These are phyloP conservation scores for Boechera retrofracta DNA, from an alignment of 345 rosid species.

Conservation along the genomic window DNA sequence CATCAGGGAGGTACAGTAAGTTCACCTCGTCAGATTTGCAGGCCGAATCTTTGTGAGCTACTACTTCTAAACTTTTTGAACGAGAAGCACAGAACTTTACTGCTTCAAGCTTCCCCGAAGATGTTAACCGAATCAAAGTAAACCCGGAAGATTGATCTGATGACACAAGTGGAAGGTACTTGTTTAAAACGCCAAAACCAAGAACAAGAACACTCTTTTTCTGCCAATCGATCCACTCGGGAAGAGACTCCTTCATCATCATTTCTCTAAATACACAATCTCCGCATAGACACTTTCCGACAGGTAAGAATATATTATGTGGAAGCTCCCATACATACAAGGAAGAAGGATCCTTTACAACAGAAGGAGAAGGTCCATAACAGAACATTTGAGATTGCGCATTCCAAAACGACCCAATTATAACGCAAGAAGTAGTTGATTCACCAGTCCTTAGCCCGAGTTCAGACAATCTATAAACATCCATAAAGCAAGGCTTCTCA, in stretches of 20 bases:
- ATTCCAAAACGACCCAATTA: constrained; percentile 77
- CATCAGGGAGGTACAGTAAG: constrained; percentile 48
- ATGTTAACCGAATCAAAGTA: constrained; percentile 65
- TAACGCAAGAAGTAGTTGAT: constrained; percentile 56
- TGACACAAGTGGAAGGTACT: constrained; percentile 44
- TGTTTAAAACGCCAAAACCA: constrained; percentile 64
- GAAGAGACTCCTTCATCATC: constrained; percentile 55
- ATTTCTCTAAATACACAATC: constrained; percentile 58
- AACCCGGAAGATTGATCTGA: constrained; percentile 63
- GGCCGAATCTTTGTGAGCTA: constrained; percentile 47
- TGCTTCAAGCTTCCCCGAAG: constrained; percentile 74
- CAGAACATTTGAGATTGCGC: constrained; percentile 65
- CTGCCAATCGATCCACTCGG: constrained; percentile 72
- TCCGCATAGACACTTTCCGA: constrained; percentile 60
- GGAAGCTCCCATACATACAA: constrained; percentile 70
- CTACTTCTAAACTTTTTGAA: constrained; percentile 32
- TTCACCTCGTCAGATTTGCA: constrained; percentile 40
- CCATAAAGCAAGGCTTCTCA: constrained; percentile 58
- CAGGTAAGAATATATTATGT: constrained; percentile 53
- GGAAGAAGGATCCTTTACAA: constrained; percentile 46
- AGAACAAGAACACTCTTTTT: constrained; percentile 63
- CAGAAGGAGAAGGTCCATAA: constrained; percentile 64
- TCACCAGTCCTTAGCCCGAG: constrained; percentile 54
- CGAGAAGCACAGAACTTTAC: constrained; percentile 57
- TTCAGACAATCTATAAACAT: constrained; percentile 63